Percentiles rank a stretch among this genome's conserved stretches.
phyloP scores from a whole-genome alignment of 2,329 filamentous ascomycete genomes.

The Periconia digitata region DNA sequence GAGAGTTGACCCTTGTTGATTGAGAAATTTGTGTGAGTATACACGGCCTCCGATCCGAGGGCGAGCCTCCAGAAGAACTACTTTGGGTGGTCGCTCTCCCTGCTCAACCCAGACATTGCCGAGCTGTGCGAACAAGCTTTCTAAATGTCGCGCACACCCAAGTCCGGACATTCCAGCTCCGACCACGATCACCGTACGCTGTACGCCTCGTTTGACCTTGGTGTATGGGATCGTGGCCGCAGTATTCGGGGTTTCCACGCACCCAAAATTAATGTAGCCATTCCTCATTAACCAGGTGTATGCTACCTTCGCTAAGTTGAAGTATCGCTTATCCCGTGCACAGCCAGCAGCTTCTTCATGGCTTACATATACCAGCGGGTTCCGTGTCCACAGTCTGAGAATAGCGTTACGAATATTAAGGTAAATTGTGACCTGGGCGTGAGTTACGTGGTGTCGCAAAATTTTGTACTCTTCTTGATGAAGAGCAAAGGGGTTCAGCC shows the following conservation, averaged over 20 bases:
- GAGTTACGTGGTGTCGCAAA: constrained; percentile 78
- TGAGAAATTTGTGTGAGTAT: constrained; percentile 75
- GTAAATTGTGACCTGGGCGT: constrained; percentile 90
- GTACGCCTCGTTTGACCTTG: constrained; percentile 50
- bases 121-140: constrained; percentile 82
- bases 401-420: constrained; percentile 96
- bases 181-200: constrained; percentile 80
- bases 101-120: constrained; percentile 65
- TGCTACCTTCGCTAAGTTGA: constrained; percentile 82
- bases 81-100: constrained; percentile 69
- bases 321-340: constrained; percentile 84
- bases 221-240: constrained; percentile 36
- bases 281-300: constrained; percentile 90
- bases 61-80: constrained; percentile 84
- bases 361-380: constrained; percentile 79
- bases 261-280: constrained; percentile 97
- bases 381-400: constrained; percentile 82
- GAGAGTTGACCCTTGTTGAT: constrained; percentile 58
- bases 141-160: constrained; percentile 86
- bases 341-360: constrained; percentile 87
- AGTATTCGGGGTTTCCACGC: constrained; percentile 67
- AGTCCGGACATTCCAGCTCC: constrained; percentile 94
- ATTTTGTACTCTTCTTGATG: constrained; percentile 83
- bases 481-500: constrained; percentile 85
- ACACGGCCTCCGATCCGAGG: constrained; percentile 87